Base-by-base conservation (phyloP, 1,139 yeast genomes). In the Sugiyamaella japonica region DNA sequence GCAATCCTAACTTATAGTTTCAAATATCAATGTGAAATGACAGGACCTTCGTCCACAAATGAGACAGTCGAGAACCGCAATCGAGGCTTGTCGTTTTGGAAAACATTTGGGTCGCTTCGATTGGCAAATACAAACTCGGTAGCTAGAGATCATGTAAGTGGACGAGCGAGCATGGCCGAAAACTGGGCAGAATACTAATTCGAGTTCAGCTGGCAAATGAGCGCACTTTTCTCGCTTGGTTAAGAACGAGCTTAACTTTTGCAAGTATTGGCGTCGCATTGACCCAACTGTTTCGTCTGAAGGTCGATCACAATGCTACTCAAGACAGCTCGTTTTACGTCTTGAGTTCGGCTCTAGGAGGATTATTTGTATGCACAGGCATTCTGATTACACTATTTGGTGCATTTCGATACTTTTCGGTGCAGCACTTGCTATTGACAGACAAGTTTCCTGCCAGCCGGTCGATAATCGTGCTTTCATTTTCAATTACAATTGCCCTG, bases 141-240 rank as follows among this genome's bases (percentile, higher is more conserved):
- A 5, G 83, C 83, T 4, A 69, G 83, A 54, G 83, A 79, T 61
- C 83, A 79, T 61, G 76, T 73, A 61, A 40, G 76, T 68, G 34
- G n/a, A 9, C 8, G 34, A 20, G 25, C 25, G 6, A 20, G 5
- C 25, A 20, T 20, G 6, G 3, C 3, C 6, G 5, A 20, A 3
- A 20, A 20, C 6, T 20, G 6, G 5, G 25, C n/a, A n/a, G n/a
- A n/a, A n/a, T n/a, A 20, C 25, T 20, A 20, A 20, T 6, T 20
- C 6, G 3, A 8, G 12, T 28, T 31, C 52, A 76, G 73, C 70
- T 87, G 70, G 91, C 95, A 15, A 86, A 86, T 66, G 95, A 87
- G 66, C 74, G 95, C 56, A 87, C 95, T 0, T 83, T 82, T 56
- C 72, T 87, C 12, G 93, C 95, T 0, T 87, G 91, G 86, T 70